Percentiles rank a stretch among this genome's conserved stretches.
Conservation (phyloP, 2,329 filamentous ascomycete genomes). For the Penicillium crustosum region DNA sequence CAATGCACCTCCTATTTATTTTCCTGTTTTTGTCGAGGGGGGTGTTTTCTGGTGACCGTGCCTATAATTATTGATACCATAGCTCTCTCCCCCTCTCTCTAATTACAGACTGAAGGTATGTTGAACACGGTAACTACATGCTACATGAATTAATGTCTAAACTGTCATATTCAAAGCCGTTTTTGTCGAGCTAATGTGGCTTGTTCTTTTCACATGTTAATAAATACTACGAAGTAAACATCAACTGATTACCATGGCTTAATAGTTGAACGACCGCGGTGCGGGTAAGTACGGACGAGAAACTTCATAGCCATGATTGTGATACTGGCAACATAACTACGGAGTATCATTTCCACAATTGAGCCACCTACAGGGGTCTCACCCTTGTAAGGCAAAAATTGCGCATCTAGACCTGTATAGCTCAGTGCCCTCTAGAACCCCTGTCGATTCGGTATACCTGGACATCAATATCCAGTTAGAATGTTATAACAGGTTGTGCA, state of each 20-base stretch:
- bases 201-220: slow-evolving; percentile 1
- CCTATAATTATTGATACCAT: not conserved
- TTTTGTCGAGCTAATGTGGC: not conserved
- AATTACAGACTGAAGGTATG: not conserved
- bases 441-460: not conserved
- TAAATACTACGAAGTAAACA: not conserved
- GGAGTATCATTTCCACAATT: slow-evolving; percentile 11
- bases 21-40: not conserved
- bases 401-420: slow-evolving; percentile 1
- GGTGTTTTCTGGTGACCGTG: not conserved
- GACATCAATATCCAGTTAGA: not conserved
- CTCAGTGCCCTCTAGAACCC: not conserved
- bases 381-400: not conserved
- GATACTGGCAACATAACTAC: not conserved
- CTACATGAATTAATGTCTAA: not conserved
- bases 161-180: not conserved
- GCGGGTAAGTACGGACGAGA: not conserved
- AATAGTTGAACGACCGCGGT: not conserved
- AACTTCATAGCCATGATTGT: not conserved
- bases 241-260: not conserved
- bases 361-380: slow-evolving; percentile 8
- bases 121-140: not conserved
- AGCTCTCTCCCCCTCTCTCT: not conserved
- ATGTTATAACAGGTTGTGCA: not conserved
- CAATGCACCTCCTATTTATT: not conserved